Percentiles rank a stretch among this genome's conserved stretches.
Evolutionary conservation across 306 rosid genomes (phyloP).

Genomic region (Senna tora): DNA sequence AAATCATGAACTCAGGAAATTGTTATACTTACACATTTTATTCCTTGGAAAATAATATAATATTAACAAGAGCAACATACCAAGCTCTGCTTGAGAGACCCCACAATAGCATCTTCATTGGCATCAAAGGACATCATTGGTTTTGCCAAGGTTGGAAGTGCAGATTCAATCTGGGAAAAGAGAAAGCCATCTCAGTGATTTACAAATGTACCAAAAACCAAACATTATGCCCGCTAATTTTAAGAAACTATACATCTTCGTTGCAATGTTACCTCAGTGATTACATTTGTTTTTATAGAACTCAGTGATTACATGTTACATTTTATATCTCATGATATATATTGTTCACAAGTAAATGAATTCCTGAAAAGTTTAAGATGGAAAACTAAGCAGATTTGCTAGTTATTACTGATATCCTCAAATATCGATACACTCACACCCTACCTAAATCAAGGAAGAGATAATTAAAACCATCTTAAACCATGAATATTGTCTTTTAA

Average conservation of each 20-base stretch:
- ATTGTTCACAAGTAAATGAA: neutral
- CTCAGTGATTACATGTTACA: no score
- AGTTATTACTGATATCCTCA: neutral
- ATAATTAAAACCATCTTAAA: neutral
- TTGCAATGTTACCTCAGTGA: no score
- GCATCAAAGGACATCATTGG: constrained; percentile 99
- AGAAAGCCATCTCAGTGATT: constrained; percentile 19
- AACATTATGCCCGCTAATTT: neutral
- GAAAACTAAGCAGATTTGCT: neutral
- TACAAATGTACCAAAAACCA: constrained; percentile 31
- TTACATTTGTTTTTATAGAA: no score
- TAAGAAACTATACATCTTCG: neutral
- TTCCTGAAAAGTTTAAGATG: neutral
- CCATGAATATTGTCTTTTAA: neutral
- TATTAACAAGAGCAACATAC: constrained; percentile 48
- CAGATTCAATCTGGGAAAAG: constrained; percentile 85
- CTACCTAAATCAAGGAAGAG: neutral
- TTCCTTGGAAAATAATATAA: constrained; percentile 28
- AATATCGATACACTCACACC: neutral
- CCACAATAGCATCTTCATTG: constrained; percentile 94
- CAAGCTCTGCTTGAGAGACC: constrained; percentile 96
- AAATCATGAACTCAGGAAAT: constrained; percentile 17
- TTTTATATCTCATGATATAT: no score
- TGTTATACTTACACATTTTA: neutral
- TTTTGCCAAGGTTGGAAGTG: constrained; percentile 90